These are phyloP conservation scores for Septoria petroselini DNA, from an alignment of 2,329 filamentous ascomycete species.

Conservation along the genomic window DNA sequence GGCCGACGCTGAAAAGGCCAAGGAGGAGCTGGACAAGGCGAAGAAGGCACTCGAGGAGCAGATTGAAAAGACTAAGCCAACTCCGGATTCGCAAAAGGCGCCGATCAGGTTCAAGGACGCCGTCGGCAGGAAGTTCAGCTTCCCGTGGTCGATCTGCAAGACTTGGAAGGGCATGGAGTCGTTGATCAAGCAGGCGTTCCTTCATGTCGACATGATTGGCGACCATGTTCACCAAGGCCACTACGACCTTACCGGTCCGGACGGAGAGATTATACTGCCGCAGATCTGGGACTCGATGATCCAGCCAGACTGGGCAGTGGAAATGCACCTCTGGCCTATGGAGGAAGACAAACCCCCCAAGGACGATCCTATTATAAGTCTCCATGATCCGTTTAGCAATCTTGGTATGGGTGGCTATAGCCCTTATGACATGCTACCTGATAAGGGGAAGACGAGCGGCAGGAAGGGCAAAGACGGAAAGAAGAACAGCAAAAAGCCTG, in stretches of 20 bases:
- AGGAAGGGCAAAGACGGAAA: slow-evolving; percentile 18
- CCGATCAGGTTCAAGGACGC: slow-evolving; percentile 90
- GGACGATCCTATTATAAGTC: slow-evolving; percentile 12
- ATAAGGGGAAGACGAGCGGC: slow-evolving; percentile 19
- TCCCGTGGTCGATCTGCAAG: slow-evolving; percentile 80
- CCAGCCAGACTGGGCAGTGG: slow-evolving; percentile 49
- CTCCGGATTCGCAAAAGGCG: slow-evolving; percentile 59
- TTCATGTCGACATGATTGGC: slow-evolving; percentile 47
- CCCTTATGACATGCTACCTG: slow-evolving; percentile 16
- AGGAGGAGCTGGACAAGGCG: slow-evolving; percentile 51
- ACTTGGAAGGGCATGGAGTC: slow-evolving; percentile 55
- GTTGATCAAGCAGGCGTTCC: slow-evolving; percentile 51
- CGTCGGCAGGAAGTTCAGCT: slow-evolving; percentile 85
- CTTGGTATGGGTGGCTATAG: slow-evolving; percentile 19
- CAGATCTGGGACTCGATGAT: slow-evolving; percentile 50
- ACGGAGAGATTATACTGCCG: slow-evolving; percentile 50
- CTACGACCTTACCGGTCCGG: slow-evolving; percentile 49
- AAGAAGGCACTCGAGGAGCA: slow-evolving; percentile 50
- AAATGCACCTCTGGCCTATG: slow-evolving; percentile 52
- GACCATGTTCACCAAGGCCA: slow-evolving; percentile 47
- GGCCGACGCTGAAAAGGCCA: slow-evolving; percentile 51
- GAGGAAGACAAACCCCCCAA: slow-evolving; percentile 25
- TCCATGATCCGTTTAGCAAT: slow-evolving; percentile 19
- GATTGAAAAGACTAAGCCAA: slow-evolving; percentile 47
- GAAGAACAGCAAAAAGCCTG: slow-evolving; percentile 16